phyloP scores from a whole-genome alignment of 1,284 basidiomycete species.

The Stereum hirsutum region DNA sequence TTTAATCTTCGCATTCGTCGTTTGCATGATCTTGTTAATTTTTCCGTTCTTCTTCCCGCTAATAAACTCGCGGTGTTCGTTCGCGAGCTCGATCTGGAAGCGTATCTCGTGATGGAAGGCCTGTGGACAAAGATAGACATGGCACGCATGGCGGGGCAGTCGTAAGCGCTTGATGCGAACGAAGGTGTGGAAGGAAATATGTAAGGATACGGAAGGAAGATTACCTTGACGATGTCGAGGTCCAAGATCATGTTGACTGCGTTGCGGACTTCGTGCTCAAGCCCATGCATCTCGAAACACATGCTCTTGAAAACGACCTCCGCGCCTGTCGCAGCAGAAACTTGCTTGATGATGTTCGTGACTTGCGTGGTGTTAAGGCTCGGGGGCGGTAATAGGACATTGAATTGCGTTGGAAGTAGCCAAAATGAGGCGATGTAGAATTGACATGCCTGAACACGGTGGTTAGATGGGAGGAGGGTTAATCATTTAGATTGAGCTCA shows the following conservation, averaged over 20 bases:
- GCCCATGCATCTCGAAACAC: constrained; percentile 96
- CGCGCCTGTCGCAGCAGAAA: constrained; percentile 82
- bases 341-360: constrained; percentile 78
- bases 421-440: constrained; percentile 96
- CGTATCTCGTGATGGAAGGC: constrained; percentile 95
- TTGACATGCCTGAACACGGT: constrained; percentile 68
- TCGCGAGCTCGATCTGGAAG: constrained; percentile 97
- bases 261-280: constrained; percentile 85
- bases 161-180: too few relatives aligned
- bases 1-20: constrained; percentile 94
- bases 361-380: constrained; percentile 82
- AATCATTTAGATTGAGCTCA: too few relatives aligned
- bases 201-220: constrained; percentile 1
- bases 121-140: constrained; percentile 27
- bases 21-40: constrained; percentile 98
- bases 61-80: constrained; percentile 98
- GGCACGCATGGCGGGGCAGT: background rate
- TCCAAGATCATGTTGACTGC: constrained; percentile 87
- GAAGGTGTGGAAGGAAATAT: constrained; percentile 5
- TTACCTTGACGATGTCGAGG: constrained; percentile 85
- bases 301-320: constrained; percentile 97
- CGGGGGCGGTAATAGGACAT: constrained; percentile 79
- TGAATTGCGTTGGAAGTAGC: constrained; percentile 91
- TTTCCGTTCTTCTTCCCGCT: constrained; percentile 98
- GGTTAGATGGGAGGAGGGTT: background rate